A percentile compares a stretch with the other conserved stretches of the same genome.
Evolutionary conservation across 2,329 filamentous ascomycete species (phyloP).

Genomic region (Triangularia setosa): DNA sequence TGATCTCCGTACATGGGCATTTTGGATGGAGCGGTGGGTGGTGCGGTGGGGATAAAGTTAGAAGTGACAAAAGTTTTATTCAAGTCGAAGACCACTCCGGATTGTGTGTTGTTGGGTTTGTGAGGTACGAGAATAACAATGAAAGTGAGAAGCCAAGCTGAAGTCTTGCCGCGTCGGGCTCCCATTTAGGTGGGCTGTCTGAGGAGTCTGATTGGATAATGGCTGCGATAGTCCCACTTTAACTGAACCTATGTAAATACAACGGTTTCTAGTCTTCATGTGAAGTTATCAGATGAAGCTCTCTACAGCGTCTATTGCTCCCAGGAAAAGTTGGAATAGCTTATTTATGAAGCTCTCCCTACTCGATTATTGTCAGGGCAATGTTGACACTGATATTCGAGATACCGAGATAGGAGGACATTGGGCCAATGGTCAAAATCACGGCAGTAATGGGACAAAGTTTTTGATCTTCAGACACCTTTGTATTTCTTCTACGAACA

Average conservation of each 20-base stretch:
- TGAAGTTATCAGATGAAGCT: neutral
- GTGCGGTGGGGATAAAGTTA: neutral
- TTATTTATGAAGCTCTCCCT: too few species aligned
- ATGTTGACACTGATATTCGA: too few species aligned
- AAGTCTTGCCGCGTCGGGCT: neutral
- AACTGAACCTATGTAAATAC: neutral
- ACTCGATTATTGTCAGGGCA: too few species aligned
- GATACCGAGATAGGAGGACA: neutral
- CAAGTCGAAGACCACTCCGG: neutral
- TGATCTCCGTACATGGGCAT: constrained; percentile 78
- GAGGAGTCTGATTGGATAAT: neutral
- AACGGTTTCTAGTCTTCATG: neutral
- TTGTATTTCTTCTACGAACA: neutral
- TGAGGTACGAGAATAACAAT: neutral
- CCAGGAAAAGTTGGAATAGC: too few species aligned
- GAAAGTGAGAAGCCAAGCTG: neutral
- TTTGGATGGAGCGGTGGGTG: neutral
- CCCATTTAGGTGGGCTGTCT: neutral
- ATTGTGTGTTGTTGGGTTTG: neutral
- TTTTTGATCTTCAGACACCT: neutral
- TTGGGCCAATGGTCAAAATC: neutral
- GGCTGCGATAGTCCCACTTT: neutral
- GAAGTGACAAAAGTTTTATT: neutral
- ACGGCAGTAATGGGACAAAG: neutral
- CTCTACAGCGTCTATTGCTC: too few species aligned